A percentile compares a stretch with the other conserved stretches of the same genome.
These are phyloP conservation scores for Coprinopsis strossmayeri DNA, from an alignment of 768 basidiomycete genomes.

Conservation along the genomic window DNA sequence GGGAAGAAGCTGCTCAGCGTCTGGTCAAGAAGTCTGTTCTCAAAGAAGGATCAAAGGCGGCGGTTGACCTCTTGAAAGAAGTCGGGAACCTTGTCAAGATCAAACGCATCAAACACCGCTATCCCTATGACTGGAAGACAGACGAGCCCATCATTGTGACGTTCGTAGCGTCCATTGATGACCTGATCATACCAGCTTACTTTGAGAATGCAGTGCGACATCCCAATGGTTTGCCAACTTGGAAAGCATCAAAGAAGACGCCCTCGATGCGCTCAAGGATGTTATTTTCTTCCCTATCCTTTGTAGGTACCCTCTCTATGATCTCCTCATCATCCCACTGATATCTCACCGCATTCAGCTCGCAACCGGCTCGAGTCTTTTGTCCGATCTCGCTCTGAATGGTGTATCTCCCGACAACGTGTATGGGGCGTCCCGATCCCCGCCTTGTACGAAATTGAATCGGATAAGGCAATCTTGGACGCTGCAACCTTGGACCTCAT, in stretches of 20 bases:
- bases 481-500: conserved; percentile 66
- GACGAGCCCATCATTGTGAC: conserved; percentile 87
- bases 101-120: conserved; percentile 75
- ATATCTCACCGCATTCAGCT: conserved; percentile 36
- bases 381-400: conserved; percentile 84
- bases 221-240: conserved; percentile 98
- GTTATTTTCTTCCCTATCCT: conserved; percentile 72
- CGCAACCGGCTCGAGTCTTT: conserved; percentile 85
- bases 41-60: conserved; percentile 57
- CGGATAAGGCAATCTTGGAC: conserved; percentile 61
- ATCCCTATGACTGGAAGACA: conserved; percentile 97
- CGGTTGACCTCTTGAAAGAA: conserved; percentile 58
- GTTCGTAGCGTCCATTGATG: conserved; percentile 33
- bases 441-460: conserved; percentile 61
- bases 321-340: neutral
- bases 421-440: conserved; percentile 98
- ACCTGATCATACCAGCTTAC: neutral
- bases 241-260: conserved; percentile 72
- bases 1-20: conserved; percentile 32
- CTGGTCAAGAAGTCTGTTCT: conserved; percentile 72
- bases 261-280: conserved; percentile 57
- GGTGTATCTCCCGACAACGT: conserved; percentile 98
- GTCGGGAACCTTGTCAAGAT: conserved; percentile 56
- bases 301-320: conserved; percentile 38
- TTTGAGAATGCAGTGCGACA: conserved; percentile 56